These are phyloP conservation scores for Pleoardoris graminearum DNA, from an alignment of 2,329 filamentous ascomycete genomes.

Conservation along the genomic window DNA sequence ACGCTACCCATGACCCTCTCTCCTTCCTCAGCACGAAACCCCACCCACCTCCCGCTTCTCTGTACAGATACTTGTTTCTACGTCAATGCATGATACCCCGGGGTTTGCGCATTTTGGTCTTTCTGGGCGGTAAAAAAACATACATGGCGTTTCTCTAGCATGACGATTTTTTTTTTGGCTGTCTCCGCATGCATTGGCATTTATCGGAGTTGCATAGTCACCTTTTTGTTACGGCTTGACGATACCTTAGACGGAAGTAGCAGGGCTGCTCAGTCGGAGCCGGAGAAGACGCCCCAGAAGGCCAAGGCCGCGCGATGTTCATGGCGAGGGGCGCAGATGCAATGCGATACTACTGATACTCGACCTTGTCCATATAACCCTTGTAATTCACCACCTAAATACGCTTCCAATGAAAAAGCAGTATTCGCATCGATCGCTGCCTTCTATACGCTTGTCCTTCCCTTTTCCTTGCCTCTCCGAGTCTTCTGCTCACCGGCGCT, in stretches of 20 bases:
- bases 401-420: conserved; percentile 6
- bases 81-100: conserved; percentile 19
- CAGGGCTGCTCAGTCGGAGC: conserved; percentile 4
- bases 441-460: background rate
- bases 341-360: conserved; percentile 2
- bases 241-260: conserved; percentile 14
- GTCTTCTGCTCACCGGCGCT: too few relatives aligned
- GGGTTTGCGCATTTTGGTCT: conserved; percentile 16
- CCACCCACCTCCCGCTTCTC: conserved; percentile 8
- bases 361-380: conserved; percentile 3
- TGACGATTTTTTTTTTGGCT: conserved; percentile 11
- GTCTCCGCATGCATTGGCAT: conserved; percentile 18
- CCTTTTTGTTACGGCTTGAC: conserved; percentile 14
- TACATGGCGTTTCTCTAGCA: conserved; percentile 11
- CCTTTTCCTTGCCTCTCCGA: background rate
- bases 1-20: conserved; percentile 14
- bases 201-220: conserved; percentile 16
- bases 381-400: conserved; percentile 13
- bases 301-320: background rate
- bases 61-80: conserved; percentile 15
- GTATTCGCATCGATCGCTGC: background rate
- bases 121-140: conserved; percentile 13
- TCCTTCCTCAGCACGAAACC: conserved; percentile 2
- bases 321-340: conserved; percentile 3
- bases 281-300: background rate